Evolutionary conservation across 331 rosid genomes (phyloP), one percentile per base, ranked within the genome.

Genomic region (Phaseolus coccineus): DNA sequence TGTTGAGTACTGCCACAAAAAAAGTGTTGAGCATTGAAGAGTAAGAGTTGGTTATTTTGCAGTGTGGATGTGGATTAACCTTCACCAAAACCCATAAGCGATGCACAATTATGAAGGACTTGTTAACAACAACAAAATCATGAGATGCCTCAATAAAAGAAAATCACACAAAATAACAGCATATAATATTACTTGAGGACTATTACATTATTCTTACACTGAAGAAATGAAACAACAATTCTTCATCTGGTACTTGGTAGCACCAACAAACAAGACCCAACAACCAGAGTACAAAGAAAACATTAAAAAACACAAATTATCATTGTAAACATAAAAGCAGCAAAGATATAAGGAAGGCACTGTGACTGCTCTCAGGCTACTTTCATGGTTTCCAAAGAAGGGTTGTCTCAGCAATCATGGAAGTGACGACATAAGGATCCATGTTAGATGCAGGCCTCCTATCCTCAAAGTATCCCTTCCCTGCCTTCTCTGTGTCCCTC

Each of bases 391-490:
- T 95, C 91, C 84, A 88, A 67, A 92, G 90, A 42, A 95, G 37
- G 80, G 96, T 95, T 86, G 97, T 95, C 46, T 95, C 94, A 0
- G 97, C 97, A 67, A 95, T 72, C 97, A 91, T 87, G 69, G 97
- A 88, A 59, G 99, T 93, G 30, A 93, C 99, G 6, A 92, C 84
- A n/a, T 95, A 95, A 0, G 99, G 99, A 76, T 95, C 97, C 99
- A 95, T 95, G 91, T 95, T 93, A 12, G 97, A 95, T 0, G 97
- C 90, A 1, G 97, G 97, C 85, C 97, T 91, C 76, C 98, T 80
- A 57, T 92, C 98, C 83, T 95, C 97, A 39, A 95, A 95, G 48
- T 92, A 95, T 8, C 97, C 97, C 76, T 93, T 92, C 3, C 97
- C 99, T 22, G n/a, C 91, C 69, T 83, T 83, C 84, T 95, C 97